These are phyloP conservation scores for Saururus chinensis DNA, from an alignment of 164 flowering plant genomes.

Conservation along the genomic window DNA sequence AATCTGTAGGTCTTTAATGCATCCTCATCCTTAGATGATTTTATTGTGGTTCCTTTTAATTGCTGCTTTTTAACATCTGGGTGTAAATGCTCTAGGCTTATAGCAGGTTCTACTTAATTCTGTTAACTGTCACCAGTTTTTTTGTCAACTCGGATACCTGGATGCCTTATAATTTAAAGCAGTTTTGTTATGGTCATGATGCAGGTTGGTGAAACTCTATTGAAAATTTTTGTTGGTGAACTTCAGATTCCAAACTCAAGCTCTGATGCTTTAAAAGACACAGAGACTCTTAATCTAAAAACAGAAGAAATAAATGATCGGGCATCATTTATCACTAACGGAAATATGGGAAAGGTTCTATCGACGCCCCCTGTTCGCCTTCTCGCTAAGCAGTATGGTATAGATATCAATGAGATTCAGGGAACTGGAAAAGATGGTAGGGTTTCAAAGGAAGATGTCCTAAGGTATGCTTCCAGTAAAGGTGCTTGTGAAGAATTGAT, in stretches of 20 bases:
- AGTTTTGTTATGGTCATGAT: neutral
- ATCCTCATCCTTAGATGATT: too few relatives aligned
- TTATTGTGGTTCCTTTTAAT: too few relatives aligned
- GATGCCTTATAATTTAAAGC: neutral
- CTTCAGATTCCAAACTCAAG: constrained; percentile 11
- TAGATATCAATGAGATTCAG: constrained; percentile 48
- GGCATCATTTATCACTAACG: constrained; percentile 8
- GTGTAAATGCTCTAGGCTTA: too few relatives aligned
- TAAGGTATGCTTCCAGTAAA: constrained; percentile 39
- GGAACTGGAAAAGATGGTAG: constrained; percentile 91
- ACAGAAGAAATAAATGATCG: constrained; percentile 12
- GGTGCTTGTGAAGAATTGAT: constrained; percentile 27
- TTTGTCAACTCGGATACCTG: too few relatives aligned
- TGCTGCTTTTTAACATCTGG: too few relatives aligned
- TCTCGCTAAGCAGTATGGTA: constrained; percentile 65
- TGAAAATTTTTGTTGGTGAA: constrained; percentile 55
- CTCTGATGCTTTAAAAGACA: constrained; percentile 14
- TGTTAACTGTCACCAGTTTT: too few relatives aligned
- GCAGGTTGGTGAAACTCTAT: constrained; percentile 94
- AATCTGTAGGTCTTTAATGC: too few relatives aligned
- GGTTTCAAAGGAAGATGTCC: constrained; percentile 68
- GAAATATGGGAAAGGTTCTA: constrained; percentile 28
- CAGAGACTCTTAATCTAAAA: constrained; percentile 11
- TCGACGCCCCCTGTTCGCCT: constrained; percentile 77
- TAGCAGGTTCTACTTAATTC: too few relatives aligned